Conservation (phyloP, 1,139 yeast genomes). For the Yamadazyma dendronema region DNA sequence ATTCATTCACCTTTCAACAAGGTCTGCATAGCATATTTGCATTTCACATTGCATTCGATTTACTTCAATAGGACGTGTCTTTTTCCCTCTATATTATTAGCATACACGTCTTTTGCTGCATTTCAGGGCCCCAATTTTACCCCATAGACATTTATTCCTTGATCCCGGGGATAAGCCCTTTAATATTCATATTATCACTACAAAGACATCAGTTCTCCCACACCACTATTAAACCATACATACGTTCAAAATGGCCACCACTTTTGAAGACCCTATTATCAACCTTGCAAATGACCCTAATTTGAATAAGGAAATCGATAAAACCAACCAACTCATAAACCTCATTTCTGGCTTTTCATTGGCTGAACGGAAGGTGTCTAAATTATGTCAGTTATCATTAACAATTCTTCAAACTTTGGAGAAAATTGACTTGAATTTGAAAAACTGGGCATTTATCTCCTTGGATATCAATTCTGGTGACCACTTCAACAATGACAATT, state of each 20-base stretch:
- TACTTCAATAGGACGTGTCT: neutral
- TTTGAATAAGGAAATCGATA: slow-evolving; percentile 42
- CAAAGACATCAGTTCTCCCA: no score
- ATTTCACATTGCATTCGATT: neutral
- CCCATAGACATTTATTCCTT: no score
- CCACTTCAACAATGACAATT: slow-evolving; percentile 32
- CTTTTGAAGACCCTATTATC: slow-evolving; percentile 49
- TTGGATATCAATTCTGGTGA: slow-evolving; percentile 47
- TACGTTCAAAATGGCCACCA: no score
- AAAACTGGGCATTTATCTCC: slow-evolving; percentile 59
- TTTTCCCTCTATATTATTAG: neutral
- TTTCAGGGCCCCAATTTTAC: no score
- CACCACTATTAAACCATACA: no score
- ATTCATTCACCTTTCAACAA: slow-evolving; percentile 3
- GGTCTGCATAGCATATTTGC: slow-evolving; percentile 1
- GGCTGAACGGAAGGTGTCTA: slow-evolving; percentile 47
- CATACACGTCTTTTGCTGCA: no score
- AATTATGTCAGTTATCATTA: slow-evolving; percentile 49
- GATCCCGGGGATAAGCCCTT: no score
- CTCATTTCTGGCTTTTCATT: slow-evolving; percentile 45
- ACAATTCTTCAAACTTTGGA: slow-evolving; percentile 51
- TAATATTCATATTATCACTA: no score
- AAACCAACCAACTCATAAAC: slow-evolving; percentile 38
- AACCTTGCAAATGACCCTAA: slow-evolving; percentile 49
- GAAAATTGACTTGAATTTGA: slow-evolving; percentile 44